phyloP scores from a whole-genome alignment of 163 green algal species.

The Prototheca cutis region DNA sequence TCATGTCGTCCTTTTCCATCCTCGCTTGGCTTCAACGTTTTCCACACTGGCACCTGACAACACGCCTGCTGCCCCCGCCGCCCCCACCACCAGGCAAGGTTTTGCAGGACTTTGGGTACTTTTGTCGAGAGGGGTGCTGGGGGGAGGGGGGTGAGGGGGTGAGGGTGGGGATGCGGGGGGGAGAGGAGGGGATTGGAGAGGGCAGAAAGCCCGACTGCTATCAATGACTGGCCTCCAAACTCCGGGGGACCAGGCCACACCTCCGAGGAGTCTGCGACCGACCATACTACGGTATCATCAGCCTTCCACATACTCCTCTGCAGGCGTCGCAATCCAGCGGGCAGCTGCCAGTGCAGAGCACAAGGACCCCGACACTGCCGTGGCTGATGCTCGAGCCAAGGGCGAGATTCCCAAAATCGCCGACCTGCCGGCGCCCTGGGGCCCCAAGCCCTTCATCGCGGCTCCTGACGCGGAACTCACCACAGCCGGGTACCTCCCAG shows the following conservation, averaged over 20 bases:
- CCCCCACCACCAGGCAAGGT: slow-evolving; percentile 19
- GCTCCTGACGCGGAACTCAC: slow-evolving; percentile 8
- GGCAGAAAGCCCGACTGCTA: too few species aligned
- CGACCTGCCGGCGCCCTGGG: slow-evolving; percentile 41
- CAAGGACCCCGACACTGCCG: slow-evolving; percentile 35
- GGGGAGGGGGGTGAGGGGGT: too few species aligned
- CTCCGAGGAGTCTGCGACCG: too few species aligned
- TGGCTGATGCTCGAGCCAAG: slow-evolving; percentile 25
- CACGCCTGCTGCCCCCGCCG: slow-evolving; percentile 15
- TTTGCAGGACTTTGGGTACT: background rate
- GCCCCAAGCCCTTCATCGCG: slow-evolving; percentile 19
- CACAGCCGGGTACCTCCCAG: slow-evolving; percentile 15
- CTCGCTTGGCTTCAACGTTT: slow-evolving; percentile 43
- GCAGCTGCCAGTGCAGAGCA: slow-evolving; percentile 34
- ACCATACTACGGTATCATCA: too few species aligned
- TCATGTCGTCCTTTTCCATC: slow-evolving; percentile 26
- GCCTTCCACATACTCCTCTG: too few species aligned
- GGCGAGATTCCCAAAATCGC: slow-evolving; percentile 39
- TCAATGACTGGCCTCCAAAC: too few species aligned
- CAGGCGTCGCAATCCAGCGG: slow-evolving; percentile 29
- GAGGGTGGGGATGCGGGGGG: too few species aligned
- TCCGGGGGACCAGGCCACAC: too few species aligned
- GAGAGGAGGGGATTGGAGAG: too few species aligned
- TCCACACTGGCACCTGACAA: slow-evolving; percentile 35
- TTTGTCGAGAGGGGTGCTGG: too few species aligned